These are phyloP conservation scores for Panicum virgatum DNA, from an alignment of 202 grass and related monocot genomes.

Conservation along the genomic window DNA sequence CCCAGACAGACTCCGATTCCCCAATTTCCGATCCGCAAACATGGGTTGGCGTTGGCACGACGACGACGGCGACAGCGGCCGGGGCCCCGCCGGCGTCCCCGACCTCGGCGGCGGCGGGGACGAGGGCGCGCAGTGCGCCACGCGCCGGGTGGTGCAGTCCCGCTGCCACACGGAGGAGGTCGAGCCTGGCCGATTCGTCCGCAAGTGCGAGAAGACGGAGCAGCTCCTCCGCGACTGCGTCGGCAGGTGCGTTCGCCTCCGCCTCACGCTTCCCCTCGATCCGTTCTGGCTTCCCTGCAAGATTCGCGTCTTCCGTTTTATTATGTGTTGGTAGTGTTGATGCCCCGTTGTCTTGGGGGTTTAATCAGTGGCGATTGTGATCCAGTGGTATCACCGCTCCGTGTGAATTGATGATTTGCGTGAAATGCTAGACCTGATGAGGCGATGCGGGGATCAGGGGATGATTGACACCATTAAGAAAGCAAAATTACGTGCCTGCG, in stretches of 20 bases:
- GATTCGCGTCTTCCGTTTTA: neutral
- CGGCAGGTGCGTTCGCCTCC: constrained; percentile 50
- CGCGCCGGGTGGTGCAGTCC: constrained; percentile 64
- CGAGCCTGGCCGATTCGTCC: constrained; percentile 76
- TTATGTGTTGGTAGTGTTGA: neutral
- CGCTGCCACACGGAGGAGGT: constrained; percentile 84
- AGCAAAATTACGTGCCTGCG: neutral
- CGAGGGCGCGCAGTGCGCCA: constrained; percentile 40
- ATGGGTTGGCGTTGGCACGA: constrained; percentile 88
- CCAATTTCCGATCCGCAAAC: constrained; percentile 16
- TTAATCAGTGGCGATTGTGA: neutral
- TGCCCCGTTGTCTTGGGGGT: neutral
- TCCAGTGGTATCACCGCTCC: neutral
- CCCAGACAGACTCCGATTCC: constrained; percentile 5
- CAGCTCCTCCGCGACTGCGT: constrained; percentile 72
- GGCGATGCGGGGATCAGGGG: neutral
- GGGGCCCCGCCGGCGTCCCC: constrained; percentile 51
- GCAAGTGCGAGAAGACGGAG: constrained; percentile 88
- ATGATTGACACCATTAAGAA: neutral
- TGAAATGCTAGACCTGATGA: neutral
- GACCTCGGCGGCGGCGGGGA: neutral
- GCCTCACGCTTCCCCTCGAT: neutral
- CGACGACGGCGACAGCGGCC: constrained; percentile 32
- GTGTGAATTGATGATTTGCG: neutral
- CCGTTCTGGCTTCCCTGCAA: too few relatives aligned